A percentile compares a stretch with the other conserved stretches of the same genome.
phyloP scores from a whole-genome alignment of 1,284 basidiomycete genomes.

The Ceratobasidium sp. region DNA sequence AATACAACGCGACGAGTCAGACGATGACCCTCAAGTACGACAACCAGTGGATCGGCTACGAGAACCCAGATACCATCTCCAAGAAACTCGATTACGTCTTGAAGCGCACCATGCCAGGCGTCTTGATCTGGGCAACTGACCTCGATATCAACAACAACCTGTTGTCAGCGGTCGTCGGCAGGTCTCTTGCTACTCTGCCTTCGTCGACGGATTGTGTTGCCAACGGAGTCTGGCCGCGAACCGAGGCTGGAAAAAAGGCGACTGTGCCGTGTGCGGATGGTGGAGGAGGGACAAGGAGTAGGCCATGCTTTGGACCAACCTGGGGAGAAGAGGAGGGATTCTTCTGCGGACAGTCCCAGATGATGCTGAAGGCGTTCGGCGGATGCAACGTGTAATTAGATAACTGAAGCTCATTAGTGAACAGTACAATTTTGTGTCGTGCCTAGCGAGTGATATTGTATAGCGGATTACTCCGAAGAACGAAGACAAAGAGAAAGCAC shows the following conservation, averaged over 20 bases:
- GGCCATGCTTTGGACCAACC: conserved; percentile 6
- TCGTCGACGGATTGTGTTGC: conserved; percentile 8
- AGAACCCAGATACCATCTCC: conserved; percentile 29
- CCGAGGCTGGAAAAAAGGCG: conserved; percentile 15
- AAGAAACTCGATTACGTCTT: conserved; percentile 30
- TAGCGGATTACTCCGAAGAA: too few species aligned
- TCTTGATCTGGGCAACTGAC: conserved; percentile 38
- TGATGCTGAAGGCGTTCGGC: conserved; percentile 26
- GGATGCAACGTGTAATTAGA: too few species aligned
- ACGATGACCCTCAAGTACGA: conserved; percentile 31
- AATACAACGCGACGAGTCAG: conserved; percentile 29
- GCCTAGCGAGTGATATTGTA: too few species aligned
- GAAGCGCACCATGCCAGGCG: conserved; percentile 33
- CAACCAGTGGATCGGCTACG: conserved; percentile 37
- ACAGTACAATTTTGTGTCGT: too few species aligned
- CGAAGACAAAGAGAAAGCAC: too few species aligned
- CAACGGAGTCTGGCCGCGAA: conserved; percentile 36
- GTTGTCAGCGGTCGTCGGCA: conserved; percentile 20
- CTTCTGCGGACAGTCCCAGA: conserved; percentile 11
- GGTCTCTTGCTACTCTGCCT: neutral
- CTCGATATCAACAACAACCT: conserved; percentile 25
- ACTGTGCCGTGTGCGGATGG: conserved; percentile 6
- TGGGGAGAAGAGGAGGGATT: conserved; percentile 15
- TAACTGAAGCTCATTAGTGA: too few species aligned
- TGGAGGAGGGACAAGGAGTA: conserved; percentile 17